Conservation (phyloP, 805 yeast species). For the Ogataea nitratoaversa region DNA sequence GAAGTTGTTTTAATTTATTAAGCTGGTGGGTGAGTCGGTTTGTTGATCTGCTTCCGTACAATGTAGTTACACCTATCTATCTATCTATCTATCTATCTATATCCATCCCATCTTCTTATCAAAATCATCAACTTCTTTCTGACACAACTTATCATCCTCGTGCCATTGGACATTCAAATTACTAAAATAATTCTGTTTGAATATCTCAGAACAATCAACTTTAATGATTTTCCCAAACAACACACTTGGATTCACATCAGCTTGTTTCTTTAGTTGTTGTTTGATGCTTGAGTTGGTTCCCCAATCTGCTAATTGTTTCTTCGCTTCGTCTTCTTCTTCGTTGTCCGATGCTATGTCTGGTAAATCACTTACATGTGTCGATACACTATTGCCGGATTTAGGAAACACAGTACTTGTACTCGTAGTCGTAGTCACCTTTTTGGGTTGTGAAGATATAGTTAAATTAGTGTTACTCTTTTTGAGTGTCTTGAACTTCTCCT, state of each 20-base stretch:
- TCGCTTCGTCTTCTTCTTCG: slow-evolving; percentile 19
- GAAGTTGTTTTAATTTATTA: no score
- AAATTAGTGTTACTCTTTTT: not conserved
- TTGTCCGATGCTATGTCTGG: slow-evolving; percentile 25
- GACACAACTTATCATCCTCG: slow-evolving; percentile 19
- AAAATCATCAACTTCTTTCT: slow-evolving; percentile 24
- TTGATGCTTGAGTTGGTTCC: slow-evolving; percentile 15
- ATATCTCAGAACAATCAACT: slow-evolving; percentile 22
- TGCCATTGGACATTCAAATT: slow-evolving; percentile 25
- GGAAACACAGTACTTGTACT: not conserved
- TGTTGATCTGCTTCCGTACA: no score
- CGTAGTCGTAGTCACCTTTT: not conserved
- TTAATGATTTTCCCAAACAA: slow-evolving; percentile 24
- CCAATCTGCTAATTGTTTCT: slow-evolving; percentile 23
- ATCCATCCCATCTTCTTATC: slow-evolving; percentile 28
- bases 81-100: no score
- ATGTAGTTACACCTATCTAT: no score
- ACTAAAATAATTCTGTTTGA: slow-evolving; percentile 19
- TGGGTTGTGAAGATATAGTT: no score
- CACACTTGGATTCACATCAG: slow-evolving; percentile 19
- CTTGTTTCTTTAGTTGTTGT: slow-evolving; percentile 18
- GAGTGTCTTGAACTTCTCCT: not conserved
- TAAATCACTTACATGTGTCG: no score
- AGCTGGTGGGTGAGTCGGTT: no score
- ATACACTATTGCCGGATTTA: no score